A percentile compares a stretch with the other conserved stretches of the same genome.
Conservation (phyloP, 495 filamentous ascomycete genomes). For the Neurospora sp. region DNA sequence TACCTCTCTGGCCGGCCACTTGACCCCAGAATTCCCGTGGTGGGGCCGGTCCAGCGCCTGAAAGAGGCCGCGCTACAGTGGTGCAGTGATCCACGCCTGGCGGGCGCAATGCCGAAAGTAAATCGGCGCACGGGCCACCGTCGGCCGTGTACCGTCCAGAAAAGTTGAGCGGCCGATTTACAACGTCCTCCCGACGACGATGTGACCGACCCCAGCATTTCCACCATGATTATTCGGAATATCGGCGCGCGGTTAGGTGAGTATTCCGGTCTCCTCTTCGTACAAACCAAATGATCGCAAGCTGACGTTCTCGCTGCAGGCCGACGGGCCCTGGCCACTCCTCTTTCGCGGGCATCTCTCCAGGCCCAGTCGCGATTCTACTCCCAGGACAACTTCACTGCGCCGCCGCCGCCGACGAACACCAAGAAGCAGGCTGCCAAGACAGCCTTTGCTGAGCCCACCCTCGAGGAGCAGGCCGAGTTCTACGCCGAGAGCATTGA, state of each 20-base stretch:
- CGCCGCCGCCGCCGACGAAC: slow-evolving; percentile 3
- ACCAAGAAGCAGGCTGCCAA: slow-evolving; percentile 1
- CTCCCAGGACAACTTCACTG: slow-evolving; percentile 3
- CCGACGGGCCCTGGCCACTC: slow-evolving; percentile 35
- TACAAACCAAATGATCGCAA: neutral
- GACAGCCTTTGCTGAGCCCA: neutral
- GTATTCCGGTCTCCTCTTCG: neutral
- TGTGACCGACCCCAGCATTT: slow-evolving; percentile 8
- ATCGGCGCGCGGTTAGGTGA: slow-evolving; percentile 39
- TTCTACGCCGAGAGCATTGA: neutral
- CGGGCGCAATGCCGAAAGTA: neutral
- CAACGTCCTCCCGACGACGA: slow-evolving; percentile 1
- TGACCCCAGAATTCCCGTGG: neutral
- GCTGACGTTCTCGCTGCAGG: slow-evolving; percentile 24
- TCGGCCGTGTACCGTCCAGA: slow-evolving; percentile 9
- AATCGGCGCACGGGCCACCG: slow-evolving; percentile 13
- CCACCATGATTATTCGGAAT: slow-evolving; percentile 44
- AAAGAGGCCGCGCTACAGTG: neutral
- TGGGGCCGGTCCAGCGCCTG: neutral
- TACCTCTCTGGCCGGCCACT: neutral
- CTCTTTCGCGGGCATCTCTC: slow-evolving; percentile 26
- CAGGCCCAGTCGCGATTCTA: slow-evolving; percentile 21
- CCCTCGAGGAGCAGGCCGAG: neutral
- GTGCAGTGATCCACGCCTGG: neutral
- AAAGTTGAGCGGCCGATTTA: slow-evolving; percentile 18